These are phyloP conservation scores for Pythium pyrilobum DNA, from an alignment of 352 stramenopile species.

Conservation along the genomic window DNA sequence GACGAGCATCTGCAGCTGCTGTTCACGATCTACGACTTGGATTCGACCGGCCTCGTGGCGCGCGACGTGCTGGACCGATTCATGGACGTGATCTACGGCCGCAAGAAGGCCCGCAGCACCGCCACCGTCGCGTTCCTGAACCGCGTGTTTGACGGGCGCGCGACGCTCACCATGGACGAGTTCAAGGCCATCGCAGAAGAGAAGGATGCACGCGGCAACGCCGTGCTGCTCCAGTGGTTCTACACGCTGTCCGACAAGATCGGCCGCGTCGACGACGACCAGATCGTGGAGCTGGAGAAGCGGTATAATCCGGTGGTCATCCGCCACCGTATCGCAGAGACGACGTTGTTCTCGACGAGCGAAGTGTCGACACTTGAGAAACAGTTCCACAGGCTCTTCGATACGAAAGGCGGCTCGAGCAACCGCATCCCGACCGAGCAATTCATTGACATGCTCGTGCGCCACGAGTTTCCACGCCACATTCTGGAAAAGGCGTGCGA, in stretches of 20 bases:
- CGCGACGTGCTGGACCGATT: slow-evolving; percentile 72
- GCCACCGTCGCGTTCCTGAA: slow-evolving; percentile 54
- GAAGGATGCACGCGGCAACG: slow-evolving; percentile 47
- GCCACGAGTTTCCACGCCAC: slow-evolving; percentile 33
- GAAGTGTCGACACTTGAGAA: slow-evolving; percentile 74
- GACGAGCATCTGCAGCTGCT: slow-evolving; percentile 75
- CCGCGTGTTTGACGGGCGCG: slow-evolving; percentile 40
- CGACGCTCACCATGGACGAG: slow-evolving; percentile 47
- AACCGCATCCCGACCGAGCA: slow-evolving; percentile 52
- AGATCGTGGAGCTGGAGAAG: slow-evolving; percentile 68
- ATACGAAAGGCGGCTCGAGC: slow-evolving; percentile 63
- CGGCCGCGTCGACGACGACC: slow-evolving; percentile 54
- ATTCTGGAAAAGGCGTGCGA: slow-evolving; percentile 45
- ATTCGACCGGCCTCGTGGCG: slow-evolving; percentile 49
- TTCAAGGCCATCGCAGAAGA: slow-evolving; percentile 53
- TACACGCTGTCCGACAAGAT: slow-evolving; percentile 59
- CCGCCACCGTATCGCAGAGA: slow-evolving; percentile 65
- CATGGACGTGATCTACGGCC: slow-evolving; percentile 83
- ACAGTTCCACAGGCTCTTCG: slow-evolving; percentile 75
- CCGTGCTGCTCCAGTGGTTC: slow-evolving; percentile 62
- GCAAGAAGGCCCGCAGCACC: slow-evolving; percentile 31
- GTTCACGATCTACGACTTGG: slow-evolving; percentile 84
- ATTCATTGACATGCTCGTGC: slow-evolving; percentile 51
- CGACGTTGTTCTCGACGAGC: slow-evolving; percentile 61
- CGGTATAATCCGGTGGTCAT: slow-evolving; percentile 80